Base-by-base conservation (phyloP, 345 rosid genomes). In the Melastoma malabathricum region DNA sequence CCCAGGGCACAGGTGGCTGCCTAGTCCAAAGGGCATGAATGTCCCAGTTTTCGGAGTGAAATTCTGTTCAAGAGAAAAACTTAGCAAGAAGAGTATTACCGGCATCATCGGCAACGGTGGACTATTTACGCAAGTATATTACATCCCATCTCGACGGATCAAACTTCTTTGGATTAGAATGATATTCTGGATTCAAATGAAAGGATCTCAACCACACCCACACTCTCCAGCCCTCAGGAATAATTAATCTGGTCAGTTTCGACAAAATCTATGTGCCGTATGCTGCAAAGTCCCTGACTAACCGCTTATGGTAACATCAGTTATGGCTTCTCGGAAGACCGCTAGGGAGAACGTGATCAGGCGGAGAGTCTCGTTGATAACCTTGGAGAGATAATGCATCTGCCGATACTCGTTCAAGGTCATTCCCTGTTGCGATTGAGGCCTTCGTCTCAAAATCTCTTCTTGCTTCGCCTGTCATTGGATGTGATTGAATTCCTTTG, bases 61-160 rank as follows among this genome's bases (percentile, higher is more conserved):
- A 61, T 65, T 70, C 95, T 89, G 46, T 52, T 15, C 0, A 43
- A 59, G 45, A 25, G 44, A 46, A 46, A 5, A 3, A 46, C 18
- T 22, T 22, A 22, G 25, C 25, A 22, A 22, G 25, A 22, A 2
- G 25, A 22, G 25, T 22, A 22, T 2, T 22, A 22, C 25, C 25
- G 4, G 25, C 25, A 22, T 22, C 25, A 22, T 22, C 31, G 18
- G 18, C 41, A 8, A n/a, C n/a, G 16, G 13, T 43, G 20, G 2
- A 18, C 46, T 41, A 53, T 46, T 38, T 53, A 38, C 18, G 29
- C 39, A 18, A 17, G 17, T 25, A 53, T 38, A 63, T 67, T 62
- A 89, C 97, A 63, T 89, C 78, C 96, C 96, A 89, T 79, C 95
- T 69, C 6, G 82, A 72, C 60, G 97, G 97, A 22, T 22, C 25